These are phyloP conservation scores for Sclerotinia glacialis DNA, from an alignment of 2,329 filamentous ascomycete species.

Conservation along the genomic window DNA sequence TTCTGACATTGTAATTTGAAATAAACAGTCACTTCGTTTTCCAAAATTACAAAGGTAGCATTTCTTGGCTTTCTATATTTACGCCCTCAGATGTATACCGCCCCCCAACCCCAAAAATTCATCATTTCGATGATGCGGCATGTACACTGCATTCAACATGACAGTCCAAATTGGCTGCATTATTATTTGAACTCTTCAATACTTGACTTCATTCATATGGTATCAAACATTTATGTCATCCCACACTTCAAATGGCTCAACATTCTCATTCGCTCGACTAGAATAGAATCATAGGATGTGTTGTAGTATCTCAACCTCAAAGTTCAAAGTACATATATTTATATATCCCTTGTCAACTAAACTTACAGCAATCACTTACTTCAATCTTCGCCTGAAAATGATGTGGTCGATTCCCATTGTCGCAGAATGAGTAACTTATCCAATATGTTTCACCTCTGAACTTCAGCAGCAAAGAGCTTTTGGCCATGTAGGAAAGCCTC, in stretches of 20 bases:
- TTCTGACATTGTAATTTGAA: background rate
- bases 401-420: background rate
- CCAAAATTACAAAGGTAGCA: background rate
- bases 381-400: background rate
- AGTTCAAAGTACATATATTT: background rate
- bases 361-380: background rate
- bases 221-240: too few relatives aligned
- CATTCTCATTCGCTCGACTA: too few relatives aligned
- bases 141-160: background rate
- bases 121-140: background rate
- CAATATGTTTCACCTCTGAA: accelerated
- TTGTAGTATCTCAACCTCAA: background rate
- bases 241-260: too few relatives aligned
- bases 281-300: background rate
- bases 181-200: background rate
- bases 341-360: background rate
- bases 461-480: background rate
- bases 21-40: background rate
- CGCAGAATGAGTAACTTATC: background rate
- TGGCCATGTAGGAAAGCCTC: background rate
- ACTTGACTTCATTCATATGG: background rate
- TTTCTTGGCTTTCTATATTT: background rate
- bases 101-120: too few relatives aligned
- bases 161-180: background rate
- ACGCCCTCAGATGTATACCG: background rate